phyloP scores from a whole-genome alignment of 805 yeast species.

The Pichia cabralensis region DNA sequence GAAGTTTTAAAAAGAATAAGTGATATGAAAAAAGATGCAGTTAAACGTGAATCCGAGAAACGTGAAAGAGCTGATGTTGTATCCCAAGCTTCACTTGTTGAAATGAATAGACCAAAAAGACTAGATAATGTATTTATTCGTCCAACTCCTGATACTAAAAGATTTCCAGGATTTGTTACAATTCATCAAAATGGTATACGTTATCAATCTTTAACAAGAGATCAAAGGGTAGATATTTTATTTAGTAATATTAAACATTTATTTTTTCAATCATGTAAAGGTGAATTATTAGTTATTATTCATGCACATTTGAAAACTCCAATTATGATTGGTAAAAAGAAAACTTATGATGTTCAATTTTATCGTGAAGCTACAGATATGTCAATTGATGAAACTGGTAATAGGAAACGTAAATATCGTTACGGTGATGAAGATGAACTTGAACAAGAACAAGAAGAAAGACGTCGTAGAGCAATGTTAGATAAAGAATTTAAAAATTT shows the following conservation, averaged over 20 bases:
- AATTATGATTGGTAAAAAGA: slow-evolving; percentile 89
- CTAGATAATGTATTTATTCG: slow-evolving; percentile 84
- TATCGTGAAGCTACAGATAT: slow-evolving; percentile 95
- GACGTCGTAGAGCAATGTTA: slow-evolving; percentile 79
- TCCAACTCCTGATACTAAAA: slow-evolving; percentile 96
- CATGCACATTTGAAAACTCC: slow-evolving; percentile 92
- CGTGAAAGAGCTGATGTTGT: slow-evolving; percentile 92
- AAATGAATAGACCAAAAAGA: slow-evolving; percentile 76
- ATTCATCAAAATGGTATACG: slow-evolving; percentile 95
- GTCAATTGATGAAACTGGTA: slow-evolving; percentile 95
- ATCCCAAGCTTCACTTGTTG: slow-evolving; percentile 79
- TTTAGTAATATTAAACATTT: slow-evolving; percentile 88
- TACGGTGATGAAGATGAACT: slow-evolving; percentile 98
- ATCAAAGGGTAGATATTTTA: slow-evolving; percentile 78
- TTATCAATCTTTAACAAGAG: slow-evolving; percentile 81
- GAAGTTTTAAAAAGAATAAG: slow-evolving; percentile 84
- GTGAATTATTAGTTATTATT: slow-evolving; percentile 83
- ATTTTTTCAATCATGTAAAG: slow-evolving; percentile 93
- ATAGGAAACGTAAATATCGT: slow-evolving; percentile 72
- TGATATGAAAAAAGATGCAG: slow-evolving; percentile 85
- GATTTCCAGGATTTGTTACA: slow-evolving; percentile 81
- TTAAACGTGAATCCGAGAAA: slow-evolving; percentile 82
- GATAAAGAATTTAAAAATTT: slow-evolving; percentile 87
- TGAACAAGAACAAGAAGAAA: slow-evolving; percentile 97
- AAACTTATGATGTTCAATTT: slow-evolving; percentile 90